Percentiles rank a stretch among this genome's conserved stretches.
Evolutionary conservation across 495 filamentous ascomycete genomes (phyloP).

Genomic region (Neurospora sp.): DNA sequence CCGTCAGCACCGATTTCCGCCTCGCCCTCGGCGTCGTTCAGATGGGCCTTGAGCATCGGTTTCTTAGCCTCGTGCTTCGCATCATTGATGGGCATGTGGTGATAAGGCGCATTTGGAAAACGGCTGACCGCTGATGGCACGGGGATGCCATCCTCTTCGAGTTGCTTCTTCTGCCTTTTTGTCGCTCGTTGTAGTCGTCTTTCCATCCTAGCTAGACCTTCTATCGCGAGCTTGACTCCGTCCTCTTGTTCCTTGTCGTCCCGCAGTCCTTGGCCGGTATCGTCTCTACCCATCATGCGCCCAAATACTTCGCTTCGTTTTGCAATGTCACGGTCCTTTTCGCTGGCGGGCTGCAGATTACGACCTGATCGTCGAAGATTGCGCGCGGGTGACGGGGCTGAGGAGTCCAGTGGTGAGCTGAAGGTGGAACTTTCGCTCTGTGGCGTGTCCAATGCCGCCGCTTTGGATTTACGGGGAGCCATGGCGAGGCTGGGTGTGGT

Average conservation of each 20-base stretch:
- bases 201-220: constrained; percentile 22
- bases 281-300: not conserved
- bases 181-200: constrained; percentile 13
- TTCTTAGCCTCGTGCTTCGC: not conserved
- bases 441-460: not conserved
- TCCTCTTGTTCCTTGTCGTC: constrained; percentile 2
- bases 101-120: not conserved
- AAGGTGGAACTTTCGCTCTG: not conserved
- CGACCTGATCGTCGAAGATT: not conserved
- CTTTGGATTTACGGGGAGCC: not conserved
- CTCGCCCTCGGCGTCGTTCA: not conserved
- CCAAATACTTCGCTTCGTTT: not conserved
- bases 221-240: constrained; percentile 18
- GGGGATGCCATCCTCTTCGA: constrained; percentile 10
- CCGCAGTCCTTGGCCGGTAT: not conserved
- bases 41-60: not conserved
- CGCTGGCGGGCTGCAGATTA: not conserved
- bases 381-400: not conserved
- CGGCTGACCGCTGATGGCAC: not conserved
- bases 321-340: not conserved
- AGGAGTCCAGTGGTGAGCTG: not conserved
- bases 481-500: not conserved
- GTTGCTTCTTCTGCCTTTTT: constrained; percentile 20
- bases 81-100: not conserved
- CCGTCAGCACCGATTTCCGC: not conserved